A percentile compares a stretch with the other conserved stretches of the same genome.
Conservation (phyloP, 1,284 basidiomycete species). For the Coniophora puteana region DNA sequence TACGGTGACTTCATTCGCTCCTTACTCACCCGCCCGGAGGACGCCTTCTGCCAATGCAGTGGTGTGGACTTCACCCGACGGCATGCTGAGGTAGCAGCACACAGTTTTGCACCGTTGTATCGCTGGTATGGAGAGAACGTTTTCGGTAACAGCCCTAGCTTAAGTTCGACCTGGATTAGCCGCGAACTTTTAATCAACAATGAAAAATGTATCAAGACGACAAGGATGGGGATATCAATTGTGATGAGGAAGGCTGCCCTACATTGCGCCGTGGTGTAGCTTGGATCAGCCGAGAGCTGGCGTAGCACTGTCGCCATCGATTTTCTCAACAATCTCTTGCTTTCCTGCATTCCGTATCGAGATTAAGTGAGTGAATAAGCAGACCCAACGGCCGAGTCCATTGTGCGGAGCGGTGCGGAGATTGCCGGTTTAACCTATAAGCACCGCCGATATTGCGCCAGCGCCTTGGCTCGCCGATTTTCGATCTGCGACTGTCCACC, state of each 20-base stretch:
- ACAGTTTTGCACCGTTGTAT: constrained; percentile 48
- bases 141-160: constrained; percentile 53
- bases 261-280: constrained; percentile 65
- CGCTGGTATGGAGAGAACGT: constrained; percentile 44
- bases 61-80: constrained; percentile 64
- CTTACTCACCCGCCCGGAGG: constrained; percentile 45
- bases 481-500: too few species aligned
- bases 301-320: constrained; percentile 41
- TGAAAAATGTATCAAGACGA: constrained; percentile 13
- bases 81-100: constrained; percentile 80
- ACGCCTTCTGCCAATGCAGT: constrained; percentile 43
- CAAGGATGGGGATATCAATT: too few species aligned
- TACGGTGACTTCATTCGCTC: not conserved
- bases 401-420: not conserved
- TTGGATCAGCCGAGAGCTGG: constrained; percentile 36
- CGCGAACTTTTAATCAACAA: not conserved
- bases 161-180: constrained; percentile 10
- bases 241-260: too few species aligned
- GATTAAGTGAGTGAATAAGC: not conserved
- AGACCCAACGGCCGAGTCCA: too few species aligned
- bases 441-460: too few species aligned
- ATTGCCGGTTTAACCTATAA: too few species aligned
- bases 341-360: constrained; percentile 17
- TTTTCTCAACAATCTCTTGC: constrained; percentile 55
- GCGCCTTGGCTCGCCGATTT: too few species aligned